These are phyloP conservation scores for Mortierella sp. DNA, from an alignment of 371 early-diverging fungal species.

Conservation along the genomic window DNA sequence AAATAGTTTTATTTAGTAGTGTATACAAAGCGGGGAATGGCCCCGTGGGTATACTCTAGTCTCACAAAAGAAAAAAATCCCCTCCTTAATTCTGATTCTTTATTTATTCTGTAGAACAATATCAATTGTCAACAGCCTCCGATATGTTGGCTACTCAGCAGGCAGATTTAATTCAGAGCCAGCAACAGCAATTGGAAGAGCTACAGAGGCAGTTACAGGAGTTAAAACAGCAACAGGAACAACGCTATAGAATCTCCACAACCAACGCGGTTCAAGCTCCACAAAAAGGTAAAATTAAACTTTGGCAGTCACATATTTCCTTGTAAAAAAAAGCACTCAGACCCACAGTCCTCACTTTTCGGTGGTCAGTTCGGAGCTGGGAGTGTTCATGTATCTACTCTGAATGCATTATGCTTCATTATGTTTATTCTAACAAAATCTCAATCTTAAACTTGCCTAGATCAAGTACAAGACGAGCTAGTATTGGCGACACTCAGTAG, in stretches of 20 bases:
- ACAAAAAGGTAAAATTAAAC: neutral
- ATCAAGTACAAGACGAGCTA: neutral
- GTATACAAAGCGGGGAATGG: too few species aligned
- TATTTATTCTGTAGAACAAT: neutral
- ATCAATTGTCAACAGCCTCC: neutral
- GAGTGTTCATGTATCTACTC: neutral
- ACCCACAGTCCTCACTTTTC: neutral
- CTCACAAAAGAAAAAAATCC: too few species aligned
- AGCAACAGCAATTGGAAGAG: neutral
- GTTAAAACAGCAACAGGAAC: neutral
- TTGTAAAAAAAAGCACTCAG: neutral
- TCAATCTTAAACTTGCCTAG: neutral
- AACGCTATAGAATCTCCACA: neutral
- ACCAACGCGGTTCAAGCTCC: neutral
- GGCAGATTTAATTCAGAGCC: neutral
- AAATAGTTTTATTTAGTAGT: too few species aligned
- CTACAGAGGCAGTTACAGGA: neutral
- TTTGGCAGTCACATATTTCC: neutral
- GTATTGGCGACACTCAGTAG: neutral
- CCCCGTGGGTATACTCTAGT: too few species aligned
- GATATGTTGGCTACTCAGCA: neutral
- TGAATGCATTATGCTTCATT: conserved; percentile 1
- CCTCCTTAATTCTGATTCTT: neutral
- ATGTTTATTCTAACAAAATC: neutral
- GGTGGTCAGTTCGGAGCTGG: neutral